Evolutionary conservation across 2,329 filamentous ascomycete genomes (phyloP), one percentile per base, ranked within the genome.

Genomic region (Rosellinia necatrix): DNA sequence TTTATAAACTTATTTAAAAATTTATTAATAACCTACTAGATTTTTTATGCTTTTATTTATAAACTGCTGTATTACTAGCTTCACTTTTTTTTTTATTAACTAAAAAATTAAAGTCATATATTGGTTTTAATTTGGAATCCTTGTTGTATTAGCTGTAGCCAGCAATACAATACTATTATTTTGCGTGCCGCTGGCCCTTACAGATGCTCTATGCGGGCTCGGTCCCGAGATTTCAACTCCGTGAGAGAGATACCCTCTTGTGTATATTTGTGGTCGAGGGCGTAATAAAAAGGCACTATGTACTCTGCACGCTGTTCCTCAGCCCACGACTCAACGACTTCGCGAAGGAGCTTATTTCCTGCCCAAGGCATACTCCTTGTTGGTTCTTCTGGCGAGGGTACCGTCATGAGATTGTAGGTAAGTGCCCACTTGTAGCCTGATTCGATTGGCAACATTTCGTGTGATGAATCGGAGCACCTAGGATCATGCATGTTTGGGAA

Each of bases 401-500:
- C 66, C 4, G 65, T 67, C 9, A 68, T 68, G 4, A 85, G 73
- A 61, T 83, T 83, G 67, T 82, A 85, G 0, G 76, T 80, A 9
- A 85, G 60, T 8, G 81, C 79, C 51, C 78, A 73, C 3, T 79
- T 77, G 61, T 78, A 75, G 2, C 81, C 81, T 0, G 73, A 74
- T 0, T 60, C 72, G 2, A 84, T 72, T 1, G 75, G 74, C 13
- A 75, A 68, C n/a, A 82, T 71, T 64, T 84, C 75, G 60, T 83
- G 78, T 1, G 70, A 71, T 0, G 83, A 79, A 52, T 84, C 79
- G 0, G 78, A 76, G 64, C 81, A 84, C 82, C 74, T 65, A 47
- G 4, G 22, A 9, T n/a, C n/a, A 51, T 27, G n/a, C 6, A 42
- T 21, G 22, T 43, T 51, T 12, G 44, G 38, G n/a, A n/a, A n/a